Percentiles rank a stretch among this genome's conserved stretches.
Evolutionary conservation across 2,329 filamentous ascomycete genomes (phyloP).

Genomic region (Thielaviopsis populi): DNA sequence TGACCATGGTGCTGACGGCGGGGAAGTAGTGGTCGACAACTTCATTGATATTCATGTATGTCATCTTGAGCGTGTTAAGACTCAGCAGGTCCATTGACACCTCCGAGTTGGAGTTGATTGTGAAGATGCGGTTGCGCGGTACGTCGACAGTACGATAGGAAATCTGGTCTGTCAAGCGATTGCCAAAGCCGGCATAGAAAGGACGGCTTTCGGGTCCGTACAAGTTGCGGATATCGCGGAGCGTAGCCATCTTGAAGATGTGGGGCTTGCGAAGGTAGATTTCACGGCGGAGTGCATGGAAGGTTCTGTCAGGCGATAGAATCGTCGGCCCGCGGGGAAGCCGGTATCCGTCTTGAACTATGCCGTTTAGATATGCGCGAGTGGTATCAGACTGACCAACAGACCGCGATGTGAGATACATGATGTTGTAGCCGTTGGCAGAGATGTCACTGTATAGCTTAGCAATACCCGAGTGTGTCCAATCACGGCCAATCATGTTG

Average conservation of each 20-base stretch:
- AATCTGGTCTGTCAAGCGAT: slow-evolving; percentile 87
- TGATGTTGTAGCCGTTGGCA: slow-evolving; percentile 94
- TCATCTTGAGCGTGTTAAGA: slow-evolving; percentile 89
- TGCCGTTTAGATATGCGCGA: slow-evolving; percentile 74
- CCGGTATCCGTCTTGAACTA: slow-evolving; percentile 72
- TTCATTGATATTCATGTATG: slow-evolving; percentile 92
- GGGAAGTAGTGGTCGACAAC: slow-evolving; percentile 98
- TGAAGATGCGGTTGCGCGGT: slow-evolving; percentile 86
- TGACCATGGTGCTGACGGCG: slow-evolving; percentile 71
- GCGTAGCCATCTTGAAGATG: slow-evolving; percentile 98
- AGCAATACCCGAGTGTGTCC: slow-evolving; percentile 92
- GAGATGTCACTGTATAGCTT: slow-evolving; percentile 95
- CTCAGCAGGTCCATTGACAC: slow-evolving; percentile 81
- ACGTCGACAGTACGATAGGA: slow-evolving; percentile 95
- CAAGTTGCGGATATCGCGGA: slow-evolving; percentile 81
- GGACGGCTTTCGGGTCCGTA: slow-evolving; percentile 65
- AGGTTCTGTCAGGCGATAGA: slow-evolving; percentile 84
- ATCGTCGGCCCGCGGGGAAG: slow-evolving; percentile 87
- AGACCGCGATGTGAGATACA: slow-evolving; percentile 89
- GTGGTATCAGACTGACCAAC: slow-evolving; percentile 90
- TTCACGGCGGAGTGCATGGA: slow-evolving; percentile 81
- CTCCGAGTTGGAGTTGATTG: slow-evolving; percentile 95
- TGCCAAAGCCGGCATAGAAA: slow-evolving; percentile 95
- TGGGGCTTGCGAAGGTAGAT: slow-evolving; percentile 93
- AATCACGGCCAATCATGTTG: slow-evolving; percentile 93